Evolutionary conservation across 768 basidiomycete genomes (phyloP).

Genomic region (Termitomyces sp.): DNA sequence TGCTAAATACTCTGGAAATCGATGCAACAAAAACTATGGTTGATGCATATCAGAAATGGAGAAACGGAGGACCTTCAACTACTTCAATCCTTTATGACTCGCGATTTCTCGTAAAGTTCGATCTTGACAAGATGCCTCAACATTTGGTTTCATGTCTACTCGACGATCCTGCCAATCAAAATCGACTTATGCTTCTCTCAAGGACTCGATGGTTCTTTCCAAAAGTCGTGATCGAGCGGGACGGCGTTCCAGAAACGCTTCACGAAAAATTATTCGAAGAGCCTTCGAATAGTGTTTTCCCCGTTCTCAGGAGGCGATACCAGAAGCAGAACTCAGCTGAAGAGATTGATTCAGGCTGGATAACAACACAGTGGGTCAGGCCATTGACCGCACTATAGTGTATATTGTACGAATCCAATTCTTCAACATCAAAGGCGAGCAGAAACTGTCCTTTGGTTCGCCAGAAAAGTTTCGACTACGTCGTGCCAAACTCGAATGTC

Average conservation of each 20-base stretch:
- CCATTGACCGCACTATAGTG: slow-evolving; percentile 26
- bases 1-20: slow-evolving; percentile 24
- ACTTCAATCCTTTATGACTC: slow-evolving; percentile 54
- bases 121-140: slow-evolving; percentile 36
- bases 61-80: slow-evolving; percentile 11
- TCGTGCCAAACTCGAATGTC: slow-evolving; percentile 32
- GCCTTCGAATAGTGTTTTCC: neutral
- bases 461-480: slow-evolving; percentile 30
- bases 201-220: slow-evolving; percentile 44
- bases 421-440: slow-evolving; percentile 5
- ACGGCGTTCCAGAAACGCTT: slow-evolving; percentile 4
- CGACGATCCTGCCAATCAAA: slow-evolving; percentile 8
- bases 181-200: slow-evolving; percentile 28
- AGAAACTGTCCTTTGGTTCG: neutral
- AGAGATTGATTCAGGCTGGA: slow-evolving; percentile 29
- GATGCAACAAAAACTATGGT: slow-evolving; percentile 33
- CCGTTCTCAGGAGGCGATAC: neutral
- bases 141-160: slow-evolving; percentile 24
- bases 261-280: slow-evolving; percentile 14
- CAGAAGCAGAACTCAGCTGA: neutral
- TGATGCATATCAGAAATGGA: slow-evolving; percentile 12
- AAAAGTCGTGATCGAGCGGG: slow-evolving; percentile 27
- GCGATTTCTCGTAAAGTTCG: slow-evolving; percentile 52
- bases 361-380: slow-evolving; percentile 36
- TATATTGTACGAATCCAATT: neutral